These are phyloP conservation scores for Nematocida displodere DNA, from an alignment of 371 early-diverging fungal genomes.

Conservation along the genomic window DNA sequence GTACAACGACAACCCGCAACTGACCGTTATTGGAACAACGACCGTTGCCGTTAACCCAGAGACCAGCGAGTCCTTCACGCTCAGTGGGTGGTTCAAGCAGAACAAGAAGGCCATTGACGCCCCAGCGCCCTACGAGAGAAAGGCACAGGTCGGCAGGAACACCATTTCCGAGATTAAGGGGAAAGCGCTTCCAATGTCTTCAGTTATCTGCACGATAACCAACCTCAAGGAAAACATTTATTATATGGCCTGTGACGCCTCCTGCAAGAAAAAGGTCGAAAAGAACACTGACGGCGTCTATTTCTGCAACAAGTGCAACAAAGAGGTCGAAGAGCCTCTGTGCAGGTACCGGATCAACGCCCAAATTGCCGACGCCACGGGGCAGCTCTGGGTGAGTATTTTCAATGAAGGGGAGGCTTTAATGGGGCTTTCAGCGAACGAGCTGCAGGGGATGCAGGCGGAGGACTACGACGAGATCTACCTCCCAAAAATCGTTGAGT, in stretches of 20 bases:
- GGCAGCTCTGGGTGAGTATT: slow-evolving; percentile 72
- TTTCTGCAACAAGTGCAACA: slow-evolving; percentile 84
- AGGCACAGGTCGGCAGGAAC: slow-evolving; percentile 66
- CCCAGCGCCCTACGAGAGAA: not conserved
- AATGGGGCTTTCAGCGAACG: slow-evolving; percentile 69
- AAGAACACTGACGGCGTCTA: slow-evolving; percentile 45
- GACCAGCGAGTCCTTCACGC: slow-evolving; percentile 71
- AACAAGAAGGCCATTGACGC: slow-evolving; percentile 47
- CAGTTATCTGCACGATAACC: slow-evolving; percentile 69
- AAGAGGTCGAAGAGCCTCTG: slow-evolving; percentile 68
- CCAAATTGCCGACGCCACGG: slow-evolving; percentile 72
- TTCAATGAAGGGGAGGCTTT: slow-evolving; percentile 77
- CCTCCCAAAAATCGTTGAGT: not conserved
- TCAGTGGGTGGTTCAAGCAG: slow-evolving; percentile 77
- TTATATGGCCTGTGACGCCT: slow-evolving; percentile 74
- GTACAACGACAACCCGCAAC: slow-evolving; percentile 72
- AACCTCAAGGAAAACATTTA: slow-evolving; percentile 71
- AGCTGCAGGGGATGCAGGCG: slow-evolving; percentile 42
- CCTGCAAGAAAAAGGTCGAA: slow-evolving; percentile 77
- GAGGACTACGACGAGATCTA: slow-evolving; percentile 17
- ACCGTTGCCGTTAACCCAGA: slow-evolving; percentile 73
- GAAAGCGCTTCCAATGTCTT: slow-evolving; percentile 41
- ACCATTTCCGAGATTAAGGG: slow-evolving; percentile 66
- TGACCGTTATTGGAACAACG: slow-evolving; percentile 60
- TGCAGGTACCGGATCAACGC: slow-evolving; percentile 68